These are phyloP conservation scores for Ascochyta viciae-villosae DNA, from an alignment of 2,329 filamentous ascomycete genomes.

Conservation along the genomic window DNA sequence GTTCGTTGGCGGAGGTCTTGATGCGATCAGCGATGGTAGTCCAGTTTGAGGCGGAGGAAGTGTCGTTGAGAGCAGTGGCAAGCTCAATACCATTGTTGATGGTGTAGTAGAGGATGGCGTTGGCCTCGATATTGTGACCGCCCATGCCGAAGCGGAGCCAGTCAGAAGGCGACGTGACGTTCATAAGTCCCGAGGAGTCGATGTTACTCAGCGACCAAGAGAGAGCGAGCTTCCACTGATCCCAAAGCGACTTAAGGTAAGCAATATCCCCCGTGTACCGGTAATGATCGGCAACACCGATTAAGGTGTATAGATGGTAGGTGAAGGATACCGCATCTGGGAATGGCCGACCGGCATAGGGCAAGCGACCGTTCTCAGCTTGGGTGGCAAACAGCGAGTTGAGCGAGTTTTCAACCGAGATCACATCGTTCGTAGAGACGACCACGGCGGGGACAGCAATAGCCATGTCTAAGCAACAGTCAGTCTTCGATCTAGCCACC, in stretches of 20 bases:
- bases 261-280: conserved; percentile 51
- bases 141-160: conserved; percentile 61
- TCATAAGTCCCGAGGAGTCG: conserved; percentile 54
- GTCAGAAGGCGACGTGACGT: conserved; percentile 54
- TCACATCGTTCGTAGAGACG: conserved; percentile 62
- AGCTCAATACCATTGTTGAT: conserved; percentile 61
- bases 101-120: conserved; percentile 58
- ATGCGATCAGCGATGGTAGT: conserved; percentile 52
- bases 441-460: conserved; percentile 63
- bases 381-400: conserved; percentile 58
- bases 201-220: conserved; percentile 53
- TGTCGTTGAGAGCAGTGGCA: conserved; percentile 57
- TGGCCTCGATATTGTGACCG: conserved; percentile 57
- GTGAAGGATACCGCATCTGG: conserved; percentile 56
- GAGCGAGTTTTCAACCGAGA: conserved; percentile 59
- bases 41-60: conserved; percentile 51
- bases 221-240: conserved; percentile 53
- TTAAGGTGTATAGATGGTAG: conserved; percentile 61
- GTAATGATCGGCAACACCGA: conserved; percentile 56
- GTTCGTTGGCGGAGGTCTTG: conserved; percentile 54
- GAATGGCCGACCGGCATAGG: conserved; percentile 60
- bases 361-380: conserved; percentile 54
- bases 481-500: not conserved
- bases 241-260: conserved; percentile 54
- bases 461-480: conserved; percentile 57